A percentile compares a stretch with the other conserved stretches of the same genome.
These are phyloP conservation scores for Pseudogymnoascus sp. DNA, from an alignment of 2,329 filamentous ascomycete species.

Conservation along the genomic window DNA sequence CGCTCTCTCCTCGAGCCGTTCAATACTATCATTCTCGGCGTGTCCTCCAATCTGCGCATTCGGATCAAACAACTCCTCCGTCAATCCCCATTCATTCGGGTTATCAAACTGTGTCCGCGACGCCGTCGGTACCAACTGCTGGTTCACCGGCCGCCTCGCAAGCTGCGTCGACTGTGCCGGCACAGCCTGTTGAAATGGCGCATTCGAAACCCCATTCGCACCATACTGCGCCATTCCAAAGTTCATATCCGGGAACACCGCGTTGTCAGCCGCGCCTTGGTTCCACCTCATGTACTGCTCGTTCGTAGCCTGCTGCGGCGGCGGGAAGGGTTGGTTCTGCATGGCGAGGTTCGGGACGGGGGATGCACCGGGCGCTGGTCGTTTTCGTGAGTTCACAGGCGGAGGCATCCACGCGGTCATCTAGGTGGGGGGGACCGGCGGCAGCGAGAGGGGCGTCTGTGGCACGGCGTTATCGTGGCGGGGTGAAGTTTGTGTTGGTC, in stretches of 20 bases:
- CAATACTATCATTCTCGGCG: slow-evolving; percentile 64
- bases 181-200: slow-evolving; percentile 24
- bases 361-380: slow-evolving; percentile 64
- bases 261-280: slow-evolving; percentile 30
- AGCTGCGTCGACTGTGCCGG: slow-evolving; percentile 27
- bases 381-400: slow-evolving; percentile 56
- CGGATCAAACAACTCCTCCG: slow-evolving; percentile 30
- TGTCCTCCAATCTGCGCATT: slow-evolving; percentile 34
- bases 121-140: slow-evolving; percentile 28
- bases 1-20: slow-evolving; percentile 73
- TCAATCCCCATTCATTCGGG: slow-evolving; percentile 37
- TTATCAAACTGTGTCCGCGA: slow-evolving; percentile 25
- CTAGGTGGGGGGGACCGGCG: slow-evolving; percentile 21
- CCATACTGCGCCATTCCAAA: slow-evolving; percentile 26
- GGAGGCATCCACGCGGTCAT: slow-evolving; percentile 27
- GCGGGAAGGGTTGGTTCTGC: slow-evolving; percentile 44
- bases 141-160: slow-evolving; percentile 29
- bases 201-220: slow-evolving; percentile 20
- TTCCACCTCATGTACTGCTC: slow-evolving; percentile 52
- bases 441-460: slow-evolving; percentile 8
- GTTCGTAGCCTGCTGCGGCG: slow-evolving; percentile 39
- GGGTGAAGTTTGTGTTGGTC: slow-evolving; percentile 12
- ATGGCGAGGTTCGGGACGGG: slow-evolving; percentile 52
- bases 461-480: slow-evolving; percentile 3
- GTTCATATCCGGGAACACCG: slow-evolving; percentile 31